phyloP scores from a whole-genome alignment of 2,329 filamentous ascomycete genomes.

The Fusarium cicatricum region DNA sequence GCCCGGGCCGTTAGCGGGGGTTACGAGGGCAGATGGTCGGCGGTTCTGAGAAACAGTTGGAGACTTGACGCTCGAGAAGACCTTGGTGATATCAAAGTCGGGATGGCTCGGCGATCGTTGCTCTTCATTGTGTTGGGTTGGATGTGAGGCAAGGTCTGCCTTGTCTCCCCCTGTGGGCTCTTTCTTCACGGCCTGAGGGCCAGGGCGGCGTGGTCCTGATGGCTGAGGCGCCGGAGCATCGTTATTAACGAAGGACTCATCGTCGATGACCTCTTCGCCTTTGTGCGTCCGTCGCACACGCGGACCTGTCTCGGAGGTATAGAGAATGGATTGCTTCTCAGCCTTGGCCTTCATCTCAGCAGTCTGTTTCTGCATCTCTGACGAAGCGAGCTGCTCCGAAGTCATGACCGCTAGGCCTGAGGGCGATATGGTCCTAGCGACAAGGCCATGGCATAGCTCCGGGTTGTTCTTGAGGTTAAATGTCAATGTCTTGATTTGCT shows the following conservation, averaged over 20 bases:
- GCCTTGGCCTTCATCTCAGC: constrained; percentile 79
- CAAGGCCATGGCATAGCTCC: constrained; percentile 76
- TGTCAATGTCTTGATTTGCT: constrained; percentile 77
- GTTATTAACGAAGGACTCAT: constrained; percentile 63
- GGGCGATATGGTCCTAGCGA: constrained; percentile 76
- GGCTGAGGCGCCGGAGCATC: constrained; percentile 47
- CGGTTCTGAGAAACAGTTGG: constrained; percentile 63
- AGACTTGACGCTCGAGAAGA: constrained; percentile 84
- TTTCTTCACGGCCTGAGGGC: constrained; percentile 45
- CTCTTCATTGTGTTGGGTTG: constrained; percentile 55
- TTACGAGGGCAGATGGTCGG: constrained; percentile 57
- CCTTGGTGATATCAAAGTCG: constrained; percentile 84
- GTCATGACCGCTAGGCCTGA: constrained; percentile 87
- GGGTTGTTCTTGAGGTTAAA: constrained; percentile 92
- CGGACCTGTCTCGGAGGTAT: constrained; percentile 74
- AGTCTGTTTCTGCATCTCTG: constrained; percentile 82
- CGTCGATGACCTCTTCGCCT: constrained; percentile 88
- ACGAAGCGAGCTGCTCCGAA: constrained; percentile 88
- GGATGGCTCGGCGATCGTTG: constrained; percentile 60
- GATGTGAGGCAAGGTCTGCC: constrained; percentile 38
- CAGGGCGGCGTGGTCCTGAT: constrained; percentile 33
- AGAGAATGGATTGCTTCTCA: constrained; percentile 85
- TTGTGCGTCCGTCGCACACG: constrained; percentile 92
- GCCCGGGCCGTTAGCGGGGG: constrained; percentile 63
- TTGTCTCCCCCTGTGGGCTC: constrained; percentile 43